Percentiles rank a stretch among this genome's conserved stretches.
Evolutionary conservation across 495 filamentous ascomycete genomes (phyloP).

Genomic region (Clohesyomyces aquaticus): DNA sequence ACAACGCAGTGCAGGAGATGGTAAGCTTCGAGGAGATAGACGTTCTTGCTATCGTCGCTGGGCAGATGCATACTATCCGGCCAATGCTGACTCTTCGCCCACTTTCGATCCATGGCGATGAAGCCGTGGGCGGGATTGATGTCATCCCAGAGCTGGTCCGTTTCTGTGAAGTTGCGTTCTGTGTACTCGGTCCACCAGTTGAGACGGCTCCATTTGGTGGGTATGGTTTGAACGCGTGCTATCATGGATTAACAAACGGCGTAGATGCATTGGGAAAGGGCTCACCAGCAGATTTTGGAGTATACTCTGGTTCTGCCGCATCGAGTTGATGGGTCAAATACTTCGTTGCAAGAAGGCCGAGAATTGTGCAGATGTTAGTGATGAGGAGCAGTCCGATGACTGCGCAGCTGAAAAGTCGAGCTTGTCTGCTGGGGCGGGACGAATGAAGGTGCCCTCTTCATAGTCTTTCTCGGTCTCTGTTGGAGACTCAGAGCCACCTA

Average conservation of each 20-base stretch:
- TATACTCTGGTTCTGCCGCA: neutral
- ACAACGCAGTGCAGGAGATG: conserved; percentile 21
- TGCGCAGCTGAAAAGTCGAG: neutral
- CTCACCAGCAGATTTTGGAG: conserved; percentile 8
- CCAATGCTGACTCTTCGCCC: conserved; percentile 14
- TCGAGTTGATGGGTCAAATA: neutral
- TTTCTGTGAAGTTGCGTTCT: conserved; percentile 16
- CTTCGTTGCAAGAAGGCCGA: neutral
- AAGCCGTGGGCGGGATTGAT: conserved; percentile 31
- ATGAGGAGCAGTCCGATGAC: conserved; percentile 1
- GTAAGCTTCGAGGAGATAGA: conserved; percentile 16
- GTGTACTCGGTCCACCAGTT: conserved; percentile 20
- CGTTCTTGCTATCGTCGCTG: conserved; percentile 12
- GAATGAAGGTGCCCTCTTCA: neutral
- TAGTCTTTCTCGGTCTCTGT: neutral
- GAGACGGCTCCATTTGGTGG: conserved; percentile 4
- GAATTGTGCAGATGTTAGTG: conserved; percentile 1
- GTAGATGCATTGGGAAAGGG: neutral
- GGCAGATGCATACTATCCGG: conserved; percentile 21
- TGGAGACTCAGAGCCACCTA: neutral
- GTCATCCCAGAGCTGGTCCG: conserved; percentile 16
- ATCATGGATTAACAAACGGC: neutral
- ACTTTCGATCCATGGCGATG: conserved; percentile 24
- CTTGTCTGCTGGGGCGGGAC: neutral
- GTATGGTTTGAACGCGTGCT: conserved; percentile 9